Evolutionary conservation across 495 filamentous ascomycete genomes (phyloP).

Genomic region (Chlorociboria aeruginascens): DNA sequence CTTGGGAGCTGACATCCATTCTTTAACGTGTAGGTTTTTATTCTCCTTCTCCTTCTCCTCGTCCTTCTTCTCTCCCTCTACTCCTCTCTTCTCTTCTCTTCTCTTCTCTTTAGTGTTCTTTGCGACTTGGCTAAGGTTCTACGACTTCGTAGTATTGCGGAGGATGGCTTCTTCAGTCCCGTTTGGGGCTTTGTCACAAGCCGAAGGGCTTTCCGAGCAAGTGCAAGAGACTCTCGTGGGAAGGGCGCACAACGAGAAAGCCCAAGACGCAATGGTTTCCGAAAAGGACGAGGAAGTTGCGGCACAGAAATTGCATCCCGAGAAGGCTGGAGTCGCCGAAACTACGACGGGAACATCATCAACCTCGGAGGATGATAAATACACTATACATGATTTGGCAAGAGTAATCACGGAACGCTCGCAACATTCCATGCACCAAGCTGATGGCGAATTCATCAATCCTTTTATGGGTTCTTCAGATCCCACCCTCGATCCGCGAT

Average conservation of each 20-base stretch:
- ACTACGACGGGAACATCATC: neutral
- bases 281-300: neutral
- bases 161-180: neutral
- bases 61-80: too few species aligned
- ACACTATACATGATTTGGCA: constrained; percentile 11
- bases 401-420: constrained; percentile 15
- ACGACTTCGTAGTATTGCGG: too few species aligned
- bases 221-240: neutral
- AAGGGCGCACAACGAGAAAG: constrained; percentile 5
- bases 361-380: constrained; percentile 6
- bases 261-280: neutral
- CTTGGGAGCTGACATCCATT: too few species aligned
- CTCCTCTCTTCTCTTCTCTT: too few species aligned
- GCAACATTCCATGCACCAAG: neutral
- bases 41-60: too few species aligned
- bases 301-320: too few species aligned
- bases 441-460: constrained; percentile 10
- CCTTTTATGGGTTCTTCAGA: constrained; percentile 11
- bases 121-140: too few species aligned
- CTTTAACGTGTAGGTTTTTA: too few species aligned
- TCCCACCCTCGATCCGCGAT: constrained; percentile 29
- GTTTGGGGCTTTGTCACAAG: neutral
- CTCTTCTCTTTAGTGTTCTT: too few species aligned
- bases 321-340: neutral
- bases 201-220: neutral